Conservation (phyloP, 176 grass and related monocot genomes). For the Neostapfia colusana region DNA sequence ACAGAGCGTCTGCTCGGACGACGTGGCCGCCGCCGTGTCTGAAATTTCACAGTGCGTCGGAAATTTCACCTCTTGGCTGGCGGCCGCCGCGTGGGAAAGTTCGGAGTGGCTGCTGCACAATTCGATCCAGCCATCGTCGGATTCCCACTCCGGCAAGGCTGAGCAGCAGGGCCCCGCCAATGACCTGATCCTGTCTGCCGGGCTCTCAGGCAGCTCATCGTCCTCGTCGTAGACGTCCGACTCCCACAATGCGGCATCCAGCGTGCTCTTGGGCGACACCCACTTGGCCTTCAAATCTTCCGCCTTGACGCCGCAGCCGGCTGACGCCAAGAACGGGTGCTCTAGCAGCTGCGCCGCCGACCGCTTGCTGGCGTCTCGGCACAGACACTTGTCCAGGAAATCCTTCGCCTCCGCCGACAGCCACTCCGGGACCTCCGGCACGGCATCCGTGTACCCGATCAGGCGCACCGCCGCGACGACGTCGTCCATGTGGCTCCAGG, state of each 20-base stretch:
- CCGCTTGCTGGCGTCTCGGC: conserved; percentile 50
- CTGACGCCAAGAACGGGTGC: conserved; percentile 57
- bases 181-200: conserved; percentile 40
- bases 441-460: conserved; percentile 70
- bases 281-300: conserved; percentile 55
- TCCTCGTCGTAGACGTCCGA: conserved; percentile 45
- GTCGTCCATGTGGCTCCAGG: conserved; percentile 47
- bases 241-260: conserved; percentile 69
- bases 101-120: not conserved
- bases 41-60: not conserved
- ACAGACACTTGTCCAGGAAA: conserved; percentile 68
- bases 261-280: conserved; percentile 83
- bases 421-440: conserved; percentile 51
- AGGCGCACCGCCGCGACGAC: conserved; percentile 50
- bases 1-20: not conserved
- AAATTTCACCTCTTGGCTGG: conserved; percentile 15
- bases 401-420: conserved; percentile 64
- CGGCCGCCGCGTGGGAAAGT: not conserved
- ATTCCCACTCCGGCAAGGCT: conserved; percentile 47
- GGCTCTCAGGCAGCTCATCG: conserved; percentile 16
- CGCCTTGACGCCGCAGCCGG: conserved; percentile 37
- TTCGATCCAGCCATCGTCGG: conserved; percentile 48
- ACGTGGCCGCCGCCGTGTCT: too few relatives aligned
- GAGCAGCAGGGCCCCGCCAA: not conserved
- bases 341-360: conserved; percentile 59